These are phyloP conservation scores for Urtica urens DNA, from an alignment of 306 rosid genomes.

Conservation along the genomic window DNA sequence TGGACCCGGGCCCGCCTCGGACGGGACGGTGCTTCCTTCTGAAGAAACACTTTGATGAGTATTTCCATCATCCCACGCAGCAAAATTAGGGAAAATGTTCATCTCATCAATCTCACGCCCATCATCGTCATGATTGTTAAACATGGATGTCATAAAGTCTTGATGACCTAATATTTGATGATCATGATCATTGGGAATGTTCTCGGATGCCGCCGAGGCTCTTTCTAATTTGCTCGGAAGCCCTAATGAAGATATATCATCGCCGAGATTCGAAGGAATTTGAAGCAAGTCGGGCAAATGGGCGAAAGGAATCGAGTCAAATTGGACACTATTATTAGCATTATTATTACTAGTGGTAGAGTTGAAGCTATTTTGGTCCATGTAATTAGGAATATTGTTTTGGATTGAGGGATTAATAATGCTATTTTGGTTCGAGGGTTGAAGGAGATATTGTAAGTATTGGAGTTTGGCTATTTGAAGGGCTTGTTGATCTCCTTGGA, in stretches of 20 bases:
- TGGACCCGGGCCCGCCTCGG: neutral
- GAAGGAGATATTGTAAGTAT: constrained; percentile 37
- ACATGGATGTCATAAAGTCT: neutral
- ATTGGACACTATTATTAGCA: constrained; percentile 8
- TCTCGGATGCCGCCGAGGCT: too few species aligned
- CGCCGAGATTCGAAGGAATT: too few species aligned
- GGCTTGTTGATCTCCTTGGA: constrained; percentile 38
- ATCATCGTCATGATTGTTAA: constrained; percentile 19
- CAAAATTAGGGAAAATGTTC: neutral
- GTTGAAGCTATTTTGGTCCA: constrained; percentile 10
- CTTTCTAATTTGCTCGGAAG: constrained; percentile 8
- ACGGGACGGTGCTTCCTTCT: constrained; percentile 11
- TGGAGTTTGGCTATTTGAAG: constrained; percentile 40
- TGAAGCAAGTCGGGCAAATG: constrained; percentile 39
- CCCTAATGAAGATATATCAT: neutral
- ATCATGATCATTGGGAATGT: too few species aligned
- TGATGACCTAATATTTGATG: neutral
- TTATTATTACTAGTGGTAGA: too few species aligned
- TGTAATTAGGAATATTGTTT: constrained; percentile 13
- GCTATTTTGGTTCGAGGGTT: constrained; percentile 14
- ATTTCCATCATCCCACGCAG: constrained; percentile 28
- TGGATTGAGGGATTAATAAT: constrained; percentile 5
- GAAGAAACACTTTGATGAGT: constrained; percentile 34
- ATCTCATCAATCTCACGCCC: neutral
- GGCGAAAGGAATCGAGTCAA: constrained; percentile 32